Evolutionary conservation across 2,329 filamentous ascomycete genomes (phyloP).

Genomic region (Trichoderma lentiforme): DNA sequence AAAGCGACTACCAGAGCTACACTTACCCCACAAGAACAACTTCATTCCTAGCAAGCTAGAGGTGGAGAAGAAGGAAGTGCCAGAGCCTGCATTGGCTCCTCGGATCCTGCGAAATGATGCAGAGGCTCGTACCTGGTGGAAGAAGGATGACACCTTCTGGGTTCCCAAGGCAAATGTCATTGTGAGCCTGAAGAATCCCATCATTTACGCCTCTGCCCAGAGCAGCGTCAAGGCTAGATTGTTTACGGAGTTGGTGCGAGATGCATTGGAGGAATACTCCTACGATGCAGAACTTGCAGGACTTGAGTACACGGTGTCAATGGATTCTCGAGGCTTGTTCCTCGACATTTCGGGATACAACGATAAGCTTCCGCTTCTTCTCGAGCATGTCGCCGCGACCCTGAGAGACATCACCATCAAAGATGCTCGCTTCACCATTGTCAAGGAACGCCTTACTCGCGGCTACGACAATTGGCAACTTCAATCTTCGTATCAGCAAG

Average conservation of each 20-base stretch:
- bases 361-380: slow-evolving; percentile 85
- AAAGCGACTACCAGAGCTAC: slow-evolving; percentile 65
- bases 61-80: slow-evolving; percentile 90
- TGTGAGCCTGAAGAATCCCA: slow-evolving; percentile 73
- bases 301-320: slow-evolving; percentile 73
- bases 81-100: slow-evolving; percentile 68
- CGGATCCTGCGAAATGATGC: slow-evolving; percentile 82
- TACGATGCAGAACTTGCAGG: slow-evolving; percentile 95
- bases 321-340: slow-evolving; percentile 70
- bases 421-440: slow-evolving; percentile 84
- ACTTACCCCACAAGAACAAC: slow-evolving; percentile 89
- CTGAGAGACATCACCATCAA: slow-evolving; percentile 82
- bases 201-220: slow-evolving; percentile 75
- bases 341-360: slow-evolving; percentile 88
- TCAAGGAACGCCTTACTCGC: slow-evolving; percentile 78
- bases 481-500: slow-evolving; percentile 84
- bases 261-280: slow-evolving; percentile 87
- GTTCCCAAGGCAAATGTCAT: slow-evolving; percentile 90
- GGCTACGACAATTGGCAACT: slow-evolving; percentile 83
- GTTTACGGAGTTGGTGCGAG: slow-evolving; percentile 81
- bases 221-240: slow-evolving; percentile 75
- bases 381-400: slow-evolving; percentile 82
- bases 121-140: slow-evolving; percentile 83
- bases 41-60: slow-evolving; percentile 93
- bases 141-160: slow-evolving; percentile 98